Evolutionary conservation across 2,329 filamentous ascomycete species (phyloP), one percentile per base, ranked within the genome.

Genomic region (Pseudodiploospora longispora): DNA sequence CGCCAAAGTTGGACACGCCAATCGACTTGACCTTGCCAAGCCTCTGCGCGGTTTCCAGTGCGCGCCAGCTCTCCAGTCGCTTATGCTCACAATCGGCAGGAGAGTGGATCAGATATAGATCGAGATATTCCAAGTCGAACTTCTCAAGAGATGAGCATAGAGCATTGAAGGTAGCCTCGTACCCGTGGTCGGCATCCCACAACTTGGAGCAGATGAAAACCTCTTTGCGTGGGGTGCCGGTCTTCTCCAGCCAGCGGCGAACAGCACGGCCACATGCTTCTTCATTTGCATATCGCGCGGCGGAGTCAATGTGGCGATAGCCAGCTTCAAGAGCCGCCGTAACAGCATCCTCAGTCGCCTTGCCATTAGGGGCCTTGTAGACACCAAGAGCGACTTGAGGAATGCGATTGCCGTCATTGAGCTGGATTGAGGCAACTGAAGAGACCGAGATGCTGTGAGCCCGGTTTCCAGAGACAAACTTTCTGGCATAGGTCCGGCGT

Each of bases 1-100:
- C 76, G 0, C 85, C 86, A 59, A 84, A 90, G 70, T 91, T 91
- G 55, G 82, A 86, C 30, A 91, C 81, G 40, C 87, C 86, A 53
- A 91, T 87, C 40, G 80, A 77, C 50, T 69, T 73, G 44, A 81
- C 80, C 56, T 78, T 78, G 52, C 83, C 82, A 2, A 76, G 72
- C 33, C 72, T 71, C 59, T 80, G 71, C 70, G 88, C 80, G 27
- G 76, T 78, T 59, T 83, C 76, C 51, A 82, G 63, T 42, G 87
- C 87, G 52, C 70, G 74, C 86, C 87, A 93, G 59, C 83, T 86
- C 46, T 85, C 80, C 38, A 84, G 63, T 5, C 87, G 74, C 39
- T 78, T 81, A 56, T 76, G 62, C 59, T 74, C 80, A 5, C 86
- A 84, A 30, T 86, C 78, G 46, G 91, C 79, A 29, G 78, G 78